Base-by-base conservation (phyloP, 768 basidiomycete genomes). In the Rhizopogon vesiculosus region DNA sequence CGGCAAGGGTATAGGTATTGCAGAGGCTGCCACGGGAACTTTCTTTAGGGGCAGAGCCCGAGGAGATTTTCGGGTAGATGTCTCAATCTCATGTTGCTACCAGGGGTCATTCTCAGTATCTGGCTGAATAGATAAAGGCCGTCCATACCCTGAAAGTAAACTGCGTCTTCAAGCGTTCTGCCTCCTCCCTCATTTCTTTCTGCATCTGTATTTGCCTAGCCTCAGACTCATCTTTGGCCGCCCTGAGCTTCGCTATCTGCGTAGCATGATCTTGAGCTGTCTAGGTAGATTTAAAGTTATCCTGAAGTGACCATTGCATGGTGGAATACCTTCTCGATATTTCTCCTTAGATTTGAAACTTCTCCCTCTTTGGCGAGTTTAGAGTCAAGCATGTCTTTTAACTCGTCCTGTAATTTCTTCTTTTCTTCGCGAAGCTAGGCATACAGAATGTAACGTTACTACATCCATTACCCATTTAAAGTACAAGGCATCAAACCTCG, bases 61-160 rank as follows among this genome's bases (percentile, higher is more conserved):
- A 25, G 25, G 71, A 12, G 76, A 74, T 63, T 77, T 86, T 16
- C 82, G 79, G 19, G 71, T 64, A 12, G 82, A 72, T 3, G 78
- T 78, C 58, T 87, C 87, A 31, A 85, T 56, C 65, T 88, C 86
- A 61, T 85, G 86, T 78, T 85, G 85, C 87, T 89, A 59, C 55
- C 53, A 39, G 45, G 57, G 49, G 49, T 48, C 51, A 42, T 41
- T 31, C 57, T 64, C 50, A 68, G 42, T 49, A 39, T 29, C 51
- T 45, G 31, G 50, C 22, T 53, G 22, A 18, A 60, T 39, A 51
- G n/a, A 55, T 10, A 55, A 10, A 16, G 7, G 12, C 9, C 56
- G 22, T 59, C 45, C 75, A 51, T 70, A 87, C 89, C 71, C 81
- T 87, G 74, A 91, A 90, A 22, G 78, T 74, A 43, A 81, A 79